These are phyloP conservation scores for Protostelium mycophagum DNA, from an alignment of 78 protist species.

Conservation along the genomic window DNA sequence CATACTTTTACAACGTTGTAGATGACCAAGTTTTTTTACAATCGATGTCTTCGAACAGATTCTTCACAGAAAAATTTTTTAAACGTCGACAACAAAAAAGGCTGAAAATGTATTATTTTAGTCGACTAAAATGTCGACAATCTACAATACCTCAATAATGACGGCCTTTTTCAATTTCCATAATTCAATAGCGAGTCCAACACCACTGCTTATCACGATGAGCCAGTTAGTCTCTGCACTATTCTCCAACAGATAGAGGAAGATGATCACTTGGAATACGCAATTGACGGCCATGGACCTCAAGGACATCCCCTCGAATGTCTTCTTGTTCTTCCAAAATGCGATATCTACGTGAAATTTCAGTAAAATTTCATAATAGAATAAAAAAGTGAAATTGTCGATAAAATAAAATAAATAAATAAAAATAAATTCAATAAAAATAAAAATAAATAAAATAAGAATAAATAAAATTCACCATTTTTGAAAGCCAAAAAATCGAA, in stretches of 20 bases:
- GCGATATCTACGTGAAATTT: constrained; percentile 53
- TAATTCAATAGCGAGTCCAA: constrained; percentile 79
- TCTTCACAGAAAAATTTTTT: constrained; percentile 23
- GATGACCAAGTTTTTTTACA: background rate
- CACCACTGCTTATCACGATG: constrained; percentile 53
- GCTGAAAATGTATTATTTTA: too few relatives aligned
- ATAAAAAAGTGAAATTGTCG: background rate
- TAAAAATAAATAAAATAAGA: constrained; percentile 1
- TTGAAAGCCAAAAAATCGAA: constrained; percentile 96
- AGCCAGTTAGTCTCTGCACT: constrained; percentile 69
- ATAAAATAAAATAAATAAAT: background rate
- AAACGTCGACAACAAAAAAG: background rate
- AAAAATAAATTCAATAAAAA: background rate
- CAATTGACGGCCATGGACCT: constrained; percentile 51
- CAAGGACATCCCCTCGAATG: constrained; percentile 87
- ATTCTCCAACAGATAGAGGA: constrained; percentile 91
- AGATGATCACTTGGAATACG: constrained; percentile 60
- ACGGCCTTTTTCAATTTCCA: constrained; percentile 90
- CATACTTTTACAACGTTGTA: background rate
- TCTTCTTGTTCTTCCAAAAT: constrained; percentile 86
- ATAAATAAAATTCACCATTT: constrained; percentile 60
- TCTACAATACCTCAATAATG: constrained; percentile 20
- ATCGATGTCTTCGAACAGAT: background rate
- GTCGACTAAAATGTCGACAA: constrained; percentile 5
- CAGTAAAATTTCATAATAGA: background rate